Base-by-base conservation (phyloP, 345 rosid species). In the Noccaea bulbosa region DNA sequence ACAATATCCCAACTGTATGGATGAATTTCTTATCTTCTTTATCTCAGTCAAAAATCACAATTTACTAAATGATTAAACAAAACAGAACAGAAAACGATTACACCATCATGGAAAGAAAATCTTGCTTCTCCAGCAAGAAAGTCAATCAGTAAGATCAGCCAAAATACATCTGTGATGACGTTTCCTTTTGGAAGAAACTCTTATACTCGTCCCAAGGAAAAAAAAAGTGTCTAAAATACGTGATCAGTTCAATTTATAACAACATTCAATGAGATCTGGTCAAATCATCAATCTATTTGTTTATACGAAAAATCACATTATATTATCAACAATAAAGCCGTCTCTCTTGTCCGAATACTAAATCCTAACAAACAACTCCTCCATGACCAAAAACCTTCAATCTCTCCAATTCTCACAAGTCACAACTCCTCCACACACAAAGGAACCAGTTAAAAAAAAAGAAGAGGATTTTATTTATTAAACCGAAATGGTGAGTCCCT, bases 221-320 rank as follows among this genome's bases (percentile, higher is more conserved):
- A 53, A 16, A 11, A 14, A 37, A 40, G 4, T 38, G 35, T 15
- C 3, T 16, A 56, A 47, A 49, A 34, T 57, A 73, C 72, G 77
- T 73, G 65, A 64, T 64, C 24, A 8, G 50, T 55, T 64, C 58
- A 46, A 52, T 62, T 43, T 20, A 48, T 46, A 6, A 57, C 53
- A 65, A 57, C 53, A 65, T 57, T 57, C 56, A 57, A 66, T 66
- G 11, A 65, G 56, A 67, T 67, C 34, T 67, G 56, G 78, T 74
- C 78, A 74, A 67, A 60, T 67, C 68, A 43, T 5, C 20, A 59
- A 57, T 40, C 68, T 34, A 49, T 48, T 65, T 73, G 60, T 66
- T 66, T 58, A 66, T 50, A 11, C 17, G 5, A 73, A 11, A 73
- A 16, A 40, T 11, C 4, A 67, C 43, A 59, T 4, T 55, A 62